phyloP scores from a whole-genome alignment of 2,329 filamentous ascomycete species.

The Shiraia sp. region DNA sequence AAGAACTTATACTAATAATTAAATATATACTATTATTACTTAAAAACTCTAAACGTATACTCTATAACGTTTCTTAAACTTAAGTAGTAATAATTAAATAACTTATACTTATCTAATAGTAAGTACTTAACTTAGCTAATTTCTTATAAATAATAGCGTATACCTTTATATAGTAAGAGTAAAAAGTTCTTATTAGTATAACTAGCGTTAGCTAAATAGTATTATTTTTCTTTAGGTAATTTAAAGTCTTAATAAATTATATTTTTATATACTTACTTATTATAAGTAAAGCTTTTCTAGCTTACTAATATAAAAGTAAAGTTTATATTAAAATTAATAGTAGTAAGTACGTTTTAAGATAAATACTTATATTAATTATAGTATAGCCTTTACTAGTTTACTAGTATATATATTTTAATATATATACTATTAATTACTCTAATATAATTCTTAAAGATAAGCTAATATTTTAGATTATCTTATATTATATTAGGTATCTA shows the following conservation, averaged over 20 bases:
- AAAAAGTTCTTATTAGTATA: not conserved
- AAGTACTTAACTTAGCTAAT: not conserved
- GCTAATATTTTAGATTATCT: not conserved
- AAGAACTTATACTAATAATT: not conserved
- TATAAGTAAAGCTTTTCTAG: not conserved
- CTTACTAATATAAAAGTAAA: not conserved
- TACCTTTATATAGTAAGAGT: not conserved
- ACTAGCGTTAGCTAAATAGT: slow-evolving; percentile 1
- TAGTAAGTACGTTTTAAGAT: not conserved
- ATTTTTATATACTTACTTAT: not conserved
- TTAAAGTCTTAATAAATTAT: too few species aligned
- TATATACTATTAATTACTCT: not conserved
- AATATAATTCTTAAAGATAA: not conserved
- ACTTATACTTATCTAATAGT: not conserved
- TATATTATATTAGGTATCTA: too few species aligned
- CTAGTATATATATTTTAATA: not conserved
- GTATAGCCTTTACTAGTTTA: not conserved
- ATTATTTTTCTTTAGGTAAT: not conserved
- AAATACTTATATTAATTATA: not conserved
- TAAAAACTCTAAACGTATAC: not conserved
- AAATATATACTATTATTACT: slow-evolving; percentile 6
- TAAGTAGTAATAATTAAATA: not conserved
- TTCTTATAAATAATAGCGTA: too few species aligned
- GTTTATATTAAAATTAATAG: not conserved
- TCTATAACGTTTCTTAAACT: not conserved